These are phyloP conservation scores for Monilinia fructigena DNA, from an alignment of 2,329 filamentous ascomycete genomes.

Conservation along the genomic window DNA sequence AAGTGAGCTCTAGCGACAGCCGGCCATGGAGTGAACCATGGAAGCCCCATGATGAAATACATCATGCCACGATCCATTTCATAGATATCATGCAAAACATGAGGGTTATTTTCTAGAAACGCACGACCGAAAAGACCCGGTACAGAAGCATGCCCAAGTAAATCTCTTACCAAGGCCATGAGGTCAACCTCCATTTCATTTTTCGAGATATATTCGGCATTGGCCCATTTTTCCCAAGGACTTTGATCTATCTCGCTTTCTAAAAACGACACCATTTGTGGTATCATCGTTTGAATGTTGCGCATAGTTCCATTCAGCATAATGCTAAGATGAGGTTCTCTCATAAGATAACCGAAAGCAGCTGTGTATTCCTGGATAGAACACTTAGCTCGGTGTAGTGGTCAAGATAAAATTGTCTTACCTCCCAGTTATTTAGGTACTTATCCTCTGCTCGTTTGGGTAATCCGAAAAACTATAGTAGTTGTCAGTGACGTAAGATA, in stretches of 20 bases:
- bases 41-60: conserved; percentile 53
- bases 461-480: conserved; percentile 36
- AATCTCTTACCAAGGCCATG: conserved; percentile 54
- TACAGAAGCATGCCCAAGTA: conserved; percentile 52
- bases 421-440: conserved; percentile 34
- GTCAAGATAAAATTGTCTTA: conserved; percentile 36
- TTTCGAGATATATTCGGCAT: conserved; percentile 45
- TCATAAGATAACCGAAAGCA: conserved; percentile 43
- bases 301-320: conserved; percentile 43
- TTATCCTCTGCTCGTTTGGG: conserved; percentile 32
- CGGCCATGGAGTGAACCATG: conserved; percentile 55
- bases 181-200: conserved; percentile 53
- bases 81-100: conserved; percentile 55
- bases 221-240: conserved; percentile 58
- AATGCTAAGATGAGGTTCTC: conserved; percentile 47
- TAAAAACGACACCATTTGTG: conserved; percentile 58
- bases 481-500: background rate
- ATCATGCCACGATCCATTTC: conserved; percentile 54
- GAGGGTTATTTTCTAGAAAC: conserved; percentile 51
- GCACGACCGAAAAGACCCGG: conserved; percentile 53
- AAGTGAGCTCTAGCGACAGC: conserved; percentile 49
- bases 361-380: conserved; percentile 9
- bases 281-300: conserved; percentile 47
- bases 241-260: conserved; percentile 60
- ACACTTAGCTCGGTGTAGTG: conserved; percentile 33